phyloP scores from a whole-genome alignment of 2,329 filamentous ascomycete genomes.

The Penicillium sp. region DNA sequence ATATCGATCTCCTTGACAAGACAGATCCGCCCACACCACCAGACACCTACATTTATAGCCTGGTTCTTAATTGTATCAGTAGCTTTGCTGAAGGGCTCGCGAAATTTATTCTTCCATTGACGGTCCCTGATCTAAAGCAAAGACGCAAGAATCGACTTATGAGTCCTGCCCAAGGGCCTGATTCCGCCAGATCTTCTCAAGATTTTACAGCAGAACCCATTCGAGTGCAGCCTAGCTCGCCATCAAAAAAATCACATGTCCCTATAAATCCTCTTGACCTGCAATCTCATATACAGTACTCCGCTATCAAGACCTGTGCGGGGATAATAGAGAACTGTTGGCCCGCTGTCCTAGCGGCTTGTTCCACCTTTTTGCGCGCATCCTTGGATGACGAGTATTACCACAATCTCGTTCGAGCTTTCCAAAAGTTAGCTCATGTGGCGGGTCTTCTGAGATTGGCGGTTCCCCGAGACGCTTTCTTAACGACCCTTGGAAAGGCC shows the following conservation, averaged over 20 bases:
- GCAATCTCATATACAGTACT: slow-evolving; percentile 67
- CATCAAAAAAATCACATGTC: slow-evolving; percentile 31
- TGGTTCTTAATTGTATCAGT: slow-evolving; percentile 84
- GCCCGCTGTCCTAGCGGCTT: slow-evolving; percentile 91
- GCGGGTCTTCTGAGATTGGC: slow-evolving; percentile 79
- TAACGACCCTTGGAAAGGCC: slow-evolving; percentile 90
- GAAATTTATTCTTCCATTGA: slow-evolving; percentile 88
- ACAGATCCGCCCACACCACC: slow-evolving; percentile 76
- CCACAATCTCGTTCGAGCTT: slow-evolving; percentile 83
- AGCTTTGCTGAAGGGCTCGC: slow-evolving; percentile 88
- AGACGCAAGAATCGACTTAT: slow-evolving; percentile 46
- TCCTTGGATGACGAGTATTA: slow-evolving; percentile 92
- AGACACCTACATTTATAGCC: slow-evolving; percentile 89
- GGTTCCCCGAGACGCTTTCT: slow-evolving; percentile 88
- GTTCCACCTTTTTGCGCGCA: slow-evolving; percentile 91
- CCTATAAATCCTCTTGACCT: slow-evolving; percentile 80
- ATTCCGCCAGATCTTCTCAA: slow-evolving; percentile 24
- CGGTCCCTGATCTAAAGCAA: slow-evolving; percentile 69
- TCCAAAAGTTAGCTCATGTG: slow-evolving; percentile 93
- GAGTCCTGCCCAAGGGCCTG: slow-evolving; percentile 38
- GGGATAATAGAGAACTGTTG: slow-evolving; percentile 87
- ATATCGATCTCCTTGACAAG: slow-evolving; percentile 93
- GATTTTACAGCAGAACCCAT: slow-evolving; percentile 32
- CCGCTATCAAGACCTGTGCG: slow-evolving; percentile 73
- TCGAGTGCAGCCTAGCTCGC: slow-evolving; percentile 23